Base-by-base conservation (phyloP, 805 yeast species). In the Wickerhamiella australiensis region DNA sequence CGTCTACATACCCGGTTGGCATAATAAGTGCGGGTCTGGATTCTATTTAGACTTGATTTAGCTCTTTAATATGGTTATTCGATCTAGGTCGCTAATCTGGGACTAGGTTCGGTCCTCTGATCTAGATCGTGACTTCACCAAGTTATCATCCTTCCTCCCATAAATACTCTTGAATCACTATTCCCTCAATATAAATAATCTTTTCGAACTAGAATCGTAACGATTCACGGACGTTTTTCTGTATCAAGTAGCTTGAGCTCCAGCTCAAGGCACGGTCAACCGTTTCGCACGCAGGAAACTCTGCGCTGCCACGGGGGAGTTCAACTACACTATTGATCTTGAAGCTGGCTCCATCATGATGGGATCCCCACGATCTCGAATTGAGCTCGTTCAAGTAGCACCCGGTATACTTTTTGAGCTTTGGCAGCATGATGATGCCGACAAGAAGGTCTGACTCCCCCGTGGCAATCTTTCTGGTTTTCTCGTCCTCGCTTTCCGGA, bases 331-430 rank as follows among this genome's bases (percentile, higher is more conserved):
- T 68, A 54, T 74, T 76, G 2, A 92, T 68, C 3, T 81, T 79
- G 50, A 73, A 70, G 36, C 94, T 82, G 42, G 79, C 73, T 1
- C 98, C 98, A 60, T 83, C 85, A 61, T 90, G 98, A 5, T 65
- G 65, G 9, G 70, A 59, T 1, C 62, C 60, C 96, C 97, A 90
- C 3, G 76, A 64, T 46, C 96, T 73, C 1, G 95, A 78, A 58
- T 78, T 77, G 53, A 88, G 66, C 5, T 83, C 88, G 63, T 83
- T 72, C 44, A 83, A 73, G 59, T 64, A 79, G 33, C 74, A 68
- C 1, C 95, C 94, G 17, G 66, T 63, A 60, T 92, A 90, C 31
- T 59, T 53, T n/a, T 69, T 68, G 43, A 92, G 67, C 1, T 76
- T 67, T 0, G 97, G 97, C 46, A 92, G 68, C 25, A 90, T 61